phyloP scores from a whole-genome alignment of 192 early-diverging fungal species.

The Coemansia sp. region DNA sequence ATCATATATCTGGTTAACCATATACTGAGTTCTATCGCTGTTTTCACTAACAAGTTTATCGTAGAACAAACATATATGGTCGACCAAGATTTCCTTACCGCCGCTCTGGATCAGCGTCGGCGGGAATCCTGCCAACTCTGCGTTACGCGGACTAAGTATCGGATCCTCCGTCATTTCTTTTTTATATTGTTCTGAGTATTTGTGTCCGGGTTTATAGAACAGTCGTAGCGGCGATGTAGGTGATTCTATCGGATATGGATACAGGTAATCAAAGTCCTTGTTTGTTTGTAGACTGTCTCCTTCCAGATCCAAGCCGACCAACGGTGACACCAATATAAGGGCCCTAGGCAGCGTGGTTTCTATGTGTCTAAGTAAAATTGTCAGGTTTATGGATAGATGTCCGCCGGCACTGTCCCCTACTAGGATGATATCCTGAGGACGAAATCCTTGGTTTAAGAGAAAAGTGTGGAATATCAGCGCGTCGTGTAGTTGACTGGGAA shows the following conservation, averaged over 20 bases:
- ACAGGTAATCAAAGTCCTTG: constrained; percentile 17
- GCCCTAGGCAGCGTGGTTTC: not conserved
- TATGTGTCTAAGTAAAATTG: constrained; percentile 12
- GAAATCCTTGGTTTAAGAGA: constrained; percentile 20
- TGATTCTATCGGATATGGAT: constrained; percentile 12
- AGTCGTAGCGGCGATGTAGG: constrained; percentile 23
- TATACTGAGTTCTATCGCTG: not conserved
- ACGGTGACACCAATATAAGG: constrained; percentile 17
- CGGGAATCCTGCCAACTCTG: constrained; percentile 25
- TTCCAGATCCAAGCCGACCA: constrained; percentile 3
- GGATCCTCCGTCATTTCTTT: constrained; percentile 8
- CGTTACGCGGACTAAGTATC: constrained; percentile 19
- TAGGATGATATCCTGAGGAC: constrained; percentile 20
- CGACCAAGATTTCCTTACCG: not conserved
- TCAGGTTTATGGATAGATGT: constrained; percentile 18
- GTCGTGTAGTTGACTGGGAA: constrained; percentile 40
- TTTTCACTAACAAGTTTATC: constrained; percentile 7
- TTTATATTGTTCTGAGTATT: constrained; percentile 11
- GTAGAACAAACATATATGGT: constrained; percentile 9
- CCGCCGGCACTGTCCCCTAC: constrained; percentile 41
- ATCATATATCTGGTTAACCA: constrained; percentile 25
- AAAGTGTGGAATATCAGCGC: constrained; percentile 18
- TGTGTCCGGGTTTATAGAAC: constrained; percentile 30
- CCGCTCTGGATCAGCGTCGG: constrained; percentile 17
- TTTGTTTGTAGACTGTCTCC: constrained; percentile 15